Base-by-base conservation (phyloP, 129 eudicot genomes). In the Artemisia argyi region DNA sequence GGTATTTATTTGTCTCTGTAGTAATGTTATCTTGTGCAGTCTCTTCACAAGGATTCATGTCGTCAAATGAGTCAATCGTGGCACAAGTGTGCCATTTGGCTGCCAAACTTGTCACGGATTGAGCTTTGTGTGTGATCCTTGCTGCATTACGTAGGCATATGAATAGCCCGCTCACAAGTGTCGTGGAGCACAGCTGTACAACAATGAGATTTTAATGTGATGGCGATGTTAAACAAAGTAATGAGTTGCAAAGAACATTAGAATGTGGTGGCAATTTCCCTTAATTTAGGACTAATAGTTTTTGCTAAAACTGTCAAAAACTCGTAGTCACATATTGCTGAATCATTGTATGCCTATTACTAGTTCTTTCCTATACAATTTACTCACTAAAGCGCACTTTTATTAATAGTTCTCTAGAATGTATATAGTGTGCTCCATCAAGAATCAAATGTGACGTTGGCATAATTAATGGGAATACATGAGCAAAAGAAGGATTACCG, bases 1-100 rank as follows among this genome's bases (percentile, higher is more conserved):
- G 39, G 68, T 48, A 68, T 49, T 58, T 48, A 8, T 42, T 26
- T 44, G 58, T 47, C 44, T 72, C 69, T 22, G 85, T 74, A 35
- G 73, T 60, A 57, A 67, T 73, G 39, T 75, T 77, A 59, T 66
- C 54, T 0, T 61, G 74, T 11, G 86, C 68, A 73, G 75, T 75
- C 49, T 85, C 95, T 5, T 75, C 78, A 2, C 26, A 48, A 47
- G 74, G 80, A 32, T 65, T 79, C 71, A 75, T 58, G 57, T 76
- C 95, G 49, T 88, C 88, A 11, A 83, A 85, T 2, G 88, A 74
- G 75, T 74, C 83, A 44, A 88, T 73, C 1, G 96, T 91, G 54
- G 97, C 86, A 65, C 92, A 88, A 0, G 82, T 88, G 55, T 91
- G 96, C 96, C 97, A 91, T 67, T 88, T 91, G 17, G 97, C 86